Base-by-base conservation (phyloP, 805 yeast genomes). In the Starmerella vaccinii region DNA sequence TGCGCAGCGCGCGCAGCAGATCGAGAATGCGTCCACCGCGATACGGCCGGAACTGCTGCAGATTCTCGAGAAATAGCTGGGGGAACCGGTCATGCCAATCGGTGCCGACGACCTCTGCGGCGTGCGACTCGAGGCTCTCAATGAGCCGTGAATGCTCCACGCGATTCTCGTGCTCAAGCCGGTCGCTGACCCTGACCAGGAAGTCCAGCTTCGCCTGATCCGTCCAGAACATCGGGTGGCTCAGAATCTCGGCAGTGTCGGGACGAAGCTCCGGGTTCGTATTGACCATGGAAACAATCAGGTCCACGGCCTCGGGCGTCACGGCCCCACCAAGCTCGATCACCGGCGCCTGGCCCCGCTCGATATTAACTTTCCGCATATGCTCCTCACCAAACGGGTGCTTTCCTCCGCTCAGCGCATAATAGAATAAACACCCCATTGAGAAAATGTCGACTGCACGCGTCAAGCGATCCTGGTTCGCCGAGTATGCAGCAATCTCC, bases 311-410 rank as follows among this genome's bases (percentile, higher is more conserved):
- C 62, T 88, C 96, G 6, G 68, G 58, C 9, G 35, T 44, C 26
- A 51, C 48, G 49, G 72, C 23, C 50, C 61, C 68, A 10, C 72
- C 70, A 23, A 85, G 65, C n/a, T 69, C 65, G 4, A 71, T 68
- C 41, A 82, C 65, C 53, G 73, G 71, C 63, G 70, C 81, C 16
- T 75, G 73, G 16, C 82, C 84, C 57, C 77, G 80, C 53, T 87
- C 77, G 16, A 92, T 88, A 61, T 92, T 89, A 12, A 84, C 92
- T 61, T 92, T 97, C 49, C 98, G 74, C 59, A 82, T 64, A 60
- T 86, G 87, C 43, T 86, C 71, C 60, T 84, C 92, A n/a, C 99
- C 99, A 70, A 85, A 92, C 5, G 99, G 98, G 71, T 92, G 99
- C 8, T 66, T 63, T 0, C 98, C 97, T 15, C 77, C 77, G 0